Evolutionary conservation across 768 basidiomycete genomes (phyloP), one percentile per base, ranked within the genome.

Genomic region (Mycena vitilis): DNA sequence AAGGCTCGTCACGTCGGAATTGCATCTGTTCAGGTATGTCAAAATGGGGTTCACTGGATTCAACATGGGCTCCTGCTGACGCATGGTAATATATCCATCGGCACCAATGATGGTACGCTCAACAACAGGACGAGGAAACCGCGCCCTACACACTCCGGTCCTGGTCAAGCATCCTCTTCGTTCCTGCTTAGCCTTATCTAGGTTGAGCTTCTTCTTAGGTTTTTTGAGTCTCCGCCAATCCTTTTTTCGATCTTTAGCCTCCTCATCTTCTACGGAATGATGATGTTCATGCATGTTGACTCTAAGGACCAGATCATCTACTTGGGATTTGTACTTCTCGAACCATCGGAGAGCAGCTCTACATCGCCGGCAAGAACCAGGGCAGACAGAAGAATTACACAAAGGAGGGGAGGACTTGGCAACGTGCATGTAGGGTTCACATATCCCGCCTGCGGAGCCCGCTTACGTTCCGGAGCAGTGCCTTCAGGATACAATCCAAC

Each of bases 241-340:
- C 9, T 66, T 62, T 23, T 60, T 52, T 1, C 51, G 16, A 2
- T 15, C 59, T 9, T 16, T 47, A 4, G 45, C 59, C 13, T 60
- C 47, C 5, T 22, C 42, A 34, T 52, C 49, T 16, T 13, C 8
- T 2, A 61, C n/a, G 1, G 60, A 64, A 23, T 53, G 30, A 15
- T 25, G 16, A 60, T 74, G 75, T 7, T 25, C 60, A 54, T 77
- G 76, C 10, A 72, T 18, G 58, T 77, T 75, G 4, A 73, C 71
- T 7, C 62, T 16, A 5, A 66, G 44, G 0, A 75, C 9, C 12
- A 76, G 15, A 60, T 75, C 69, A 64, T 76, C 70, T 4, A 77
- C 71, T 25, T 47, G 60, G 9, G 54, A 15, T 13, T 58, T 13
- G 47, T 68, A 73, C 40, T 61, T 25, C 0, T n/a, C 11, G 63